Evolutionary conservation across 371 early-diverging fungal genomes (phyloP).

Genomic region (Mortierella sp.): DNA sequence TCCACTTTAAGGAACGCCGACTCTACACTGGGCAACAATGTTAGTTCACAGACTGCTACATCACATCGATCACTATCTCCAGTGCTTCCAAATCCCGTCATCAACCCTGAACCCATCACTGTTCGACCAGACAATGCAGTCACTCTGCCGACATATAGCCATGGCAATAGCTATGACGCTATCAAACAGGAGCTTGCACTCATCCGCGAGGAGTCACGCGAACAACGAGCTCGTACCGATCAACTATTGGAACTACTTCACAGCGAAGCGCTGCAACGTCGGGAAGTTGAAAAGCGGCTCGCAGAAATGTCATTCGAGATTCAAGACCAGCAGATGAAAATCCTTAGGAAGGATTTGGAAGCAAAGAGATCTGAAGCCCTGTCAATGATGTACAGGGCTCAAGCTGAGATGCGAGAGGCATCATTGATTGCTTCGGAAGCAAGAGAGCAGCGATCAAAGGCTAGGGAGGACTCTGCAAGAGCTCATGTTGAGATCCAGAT

Average conservation of each 20-base stretch:
- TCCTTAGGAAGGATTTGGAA: constrained; percentile 23
- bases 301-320: constrained; percentile 6
- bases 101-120: neutral
- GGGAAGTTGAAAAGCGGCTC: constrained; percentile 14
- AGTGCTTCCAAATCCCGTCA: neutral
- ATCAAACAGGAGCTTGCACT: constrained; percentile 12
- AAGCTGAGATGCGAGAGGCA: constrained; percentile 17
- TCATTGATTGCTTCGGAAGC: constrained; percentile 11
- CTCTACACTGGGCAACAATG: neutral
- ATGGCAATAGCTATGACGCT: neutral
- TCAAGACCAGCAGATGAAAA: neutral
- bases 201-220: constrained; percentile 13
- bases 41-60: neutral
- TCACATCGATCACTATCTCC: neutral
- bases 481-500: neutral
- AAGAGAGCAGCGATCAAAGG: constrained; percentile 13
- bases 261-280: constrained; percentile 21
- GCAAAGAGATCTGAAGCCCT: constrained; percentile 21
- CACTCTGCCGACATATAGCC: neutral
- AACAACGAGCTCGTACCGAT: constrained; percentile 20
- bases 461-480: constrained; percentile 10
- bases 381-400: constrained; percentile 34
- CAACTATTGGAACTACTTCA: constrained; percentile 17
- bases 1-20: neutral
- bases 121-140: neutral